Percentiles rank a stretch among this genome's conserved stretches.
phyloP scores from a whole-genome alignment of 306 rosid genomes.

The Cucumis melo region DNA sequence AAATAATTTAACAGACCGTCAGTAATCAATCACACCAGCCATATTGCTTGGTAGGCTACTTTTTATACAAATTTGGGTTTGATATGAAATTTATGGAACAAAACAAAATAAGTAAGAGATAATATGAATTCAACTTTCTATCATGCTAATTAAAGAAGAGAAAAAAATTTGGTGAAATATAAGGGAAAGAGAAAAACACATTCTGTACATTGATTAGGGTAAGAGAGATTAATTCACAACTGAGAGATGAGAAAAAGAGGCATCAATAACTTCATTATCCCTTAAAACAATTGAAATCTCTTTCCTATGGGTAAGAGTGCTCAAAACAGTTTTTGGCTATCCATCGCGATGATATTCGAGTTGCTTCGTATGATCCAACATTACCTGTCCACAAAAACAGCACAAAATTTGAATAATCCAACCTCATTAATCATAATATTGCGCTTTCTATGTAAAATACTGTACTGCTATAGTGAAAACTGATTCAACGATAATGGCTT shows the following conservation, averaged over 20 bases:
- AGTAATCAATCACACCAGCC: too few relatives aligned
- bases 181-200: not conserved
- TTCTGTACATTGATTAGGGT: not conserved
- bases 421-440: not conserved
- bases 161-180: too few relatives aligned
- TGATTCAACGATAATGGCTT: not conserved
- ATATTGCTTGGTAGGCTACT: too few relatives aligned
- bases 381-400: conserved; percentile 34
- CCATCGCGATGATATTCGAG: conserved; percentile 50
- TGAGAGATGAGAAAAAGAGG: not conserved
- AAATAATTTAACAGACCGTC: too few relatives aligned
- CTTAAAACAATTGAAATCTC: not conserved
- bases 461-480: conserved; percentile 1
- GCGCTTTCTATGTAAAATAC: not conserved
- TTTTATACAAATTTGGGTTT: too few relatives aligned
- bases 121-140: too few relatives aligned
- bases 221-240: not conserved
- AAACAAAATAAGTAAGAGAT: not conserved
- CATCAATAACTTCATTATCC: not conserved
- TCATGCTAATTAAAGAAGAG: not conserved
- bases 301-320: not conserved
- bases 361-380: conserved; percentile 64
- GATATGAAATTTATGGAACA: not conserved
- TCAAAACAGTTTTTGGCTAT: conserved; percentile 12
- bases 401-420: not conserved